Base-by-base conservation (phyloP, 257 asterid genomes). In the Eustoma russellianum region DNA sequence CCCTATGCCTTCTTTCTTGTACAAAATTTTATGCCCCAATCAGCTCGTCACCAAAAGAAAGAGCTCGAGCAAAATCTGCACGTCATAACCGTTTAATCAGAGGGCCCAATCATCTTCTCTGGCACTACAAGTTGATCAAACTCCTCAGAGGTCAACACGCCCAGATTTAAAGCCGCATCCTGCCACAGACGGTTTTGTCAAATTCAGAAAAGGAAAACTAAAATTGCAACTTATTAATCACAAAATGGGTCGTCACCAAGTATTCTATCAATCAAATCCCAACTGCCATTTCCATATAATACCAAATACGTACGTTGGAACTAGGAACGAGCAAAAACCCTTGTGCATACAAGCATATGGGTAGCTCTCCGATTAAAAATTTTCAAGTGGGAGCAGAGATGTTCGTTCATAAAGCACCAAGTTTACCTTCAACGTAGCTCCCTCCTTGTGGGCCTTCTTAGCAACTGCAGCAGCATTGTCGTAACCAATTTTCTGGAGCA, bases 361-460 rank as follows among this genome's bases (percentile, higher is more conserved):
- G 4, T 8, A 45, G 53, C 34, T 16, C 6, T 35, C 13, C 33
- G 41, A 16, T 9, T 5, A 45, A 45, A 44, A 57, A 8, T 18
- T 55, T n/a, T 7, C 46, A 35, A 59, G 3, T 38, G 9, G 19
- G 40, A 33, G 17, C 12, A 45, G n/a, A n/a, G 28, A 13, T 15
- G 11, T 28, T 5, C 30, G 19, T 17, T 41, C 35, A 41, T 19
- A 8, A 19, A 17, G 43, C 14, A 47, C n/a, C 17, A 5, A 38
- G 43, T 17, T 62, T 57, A 87, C 98, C 98, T 92, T 87, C 73
- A 92, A 67, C 52, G 97, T 87, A 41, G 74, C 59, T 55, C 98
- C 97, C 67, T 91, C 97, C 79, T 87, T 91, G 77, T 91, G 98
- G 61, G 98, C 98, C 50, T 86, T 87, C 82, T 91, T 91, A 78